phyloP scores from a whole-genome alignment of 768 basidiomycete genomes.

The Russula sp. region DNA sequence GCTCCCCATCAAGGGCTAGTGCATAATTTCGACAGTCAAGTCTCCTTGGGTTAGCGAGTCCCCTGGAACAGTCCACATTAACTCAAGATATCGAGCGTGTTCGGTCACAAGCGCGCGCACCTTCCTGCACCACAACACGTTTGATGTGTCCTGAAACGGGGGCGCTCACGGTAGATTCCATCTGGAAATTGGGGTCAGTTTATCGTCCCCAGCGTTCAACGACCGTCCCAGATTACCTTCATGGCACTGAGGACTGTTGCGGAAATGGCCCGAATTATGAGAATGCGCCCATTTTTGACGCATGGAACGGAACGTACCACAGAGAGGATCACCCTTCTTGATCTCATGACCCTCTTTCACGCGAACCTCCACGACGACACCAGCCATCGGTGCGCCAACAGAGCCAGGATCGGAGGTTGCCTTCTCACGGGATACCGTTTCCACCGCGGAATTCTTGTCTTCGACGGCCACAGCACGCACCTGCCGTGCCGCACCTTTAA shows the following conservation, averaged over 20 bases:
- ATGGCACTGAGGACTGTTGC: slow-evolving; percentile 84
- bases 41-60: slow-evolving; percentile 96
- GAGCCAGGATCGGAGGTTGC: slow-evolving; percentile 91
- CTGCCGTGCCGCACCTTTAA: slow-evolving; percentile 35
- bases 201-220: slow-evolving; percentile 12
- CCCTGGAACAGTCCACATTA: slow-evolving; percentile 39
- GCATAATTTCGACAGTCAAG: slow-evolving; percentile 81
- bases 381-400: slow-evolving; percentile 97
- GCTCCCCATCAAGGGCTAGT: slow-evolving; percentile 32
- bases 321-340: slow-evolving; percentile 95
- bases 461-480: slow-evolving; percentile 93
- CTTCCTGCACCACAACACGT: slow-evolving; percentile 87
- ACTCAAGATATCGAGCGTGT: background rate
- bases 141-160: slow-evolving; percentile 96
- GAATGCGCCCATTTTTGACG: slow-evolving; percentile 5
- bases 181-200: slow-evolving; percentile 43
- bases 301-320: slow-evolving; percentile 49
- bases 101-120: slow-evolving; percentile 34
- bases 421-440: slow-evolving; percentile 91
- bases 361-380: slow-evolving; percentile 95
- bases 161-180: slow-evolving; percentile 96
- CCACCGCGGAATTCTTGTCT: slow-evolving; percentile 96
- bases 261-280: slow-evolving; percentile 22
- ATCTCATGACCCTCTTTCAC: slow-evolving; percentile 98
- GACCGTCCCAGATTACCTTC: slow-evolving; percentile 56